A percentile compares a stretch with the other conserved stretches of the same genome.
Evolutionary conservation across 768 basidiomycete genomes (phyloP).

Genomic region (Amanita muscaria): DNA sequence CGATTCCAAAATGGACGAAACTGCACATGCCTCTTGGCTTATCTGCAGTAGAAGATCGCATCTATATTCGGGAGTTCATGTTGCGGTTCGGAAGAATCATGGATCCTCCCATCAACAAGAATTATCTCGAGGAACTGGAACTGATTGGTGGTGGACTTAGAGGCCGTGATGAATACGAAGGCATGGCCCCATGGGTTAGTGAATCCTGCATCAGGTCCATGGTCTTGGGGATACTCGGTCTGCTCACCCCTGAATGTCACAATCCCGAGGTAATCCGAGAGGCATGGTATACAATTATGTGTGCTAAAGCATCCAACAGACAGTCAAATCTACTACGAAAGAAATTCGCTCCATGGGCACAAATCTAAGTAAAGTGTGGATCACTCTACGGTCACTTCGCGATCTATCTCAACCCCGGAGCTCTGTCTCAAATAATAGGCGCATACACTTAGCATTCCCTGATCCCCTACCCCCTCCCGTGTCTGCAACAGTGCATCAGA

Average conservation of each 20-base stretch:
- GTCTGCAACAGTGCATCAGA: slow-evolving; percentile 29
- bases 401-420: slow-evolving; percentile 15
- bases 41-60: slow-evolving; percentile 46
- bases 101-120: slow-evolving; percentile 32
- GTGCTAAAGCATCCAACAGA: slow-evolving; percentile 19
- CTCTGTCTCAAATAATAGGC: neutral
- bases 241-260: slow-evolving; percentile 36
- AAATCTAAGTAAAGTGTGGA: slow-evolving; percentile 59
- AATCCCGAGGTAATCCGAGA: neutral
- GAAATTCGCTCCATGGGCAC: slow-evolving; percentile 44
- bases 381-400: slow-evolving; percentile 40
- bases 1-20: slow-evolving; percentile 45
- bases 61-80: slow-evolving; percentile 68
- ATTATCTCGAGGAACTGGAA: slow-evolving; percentile 57
- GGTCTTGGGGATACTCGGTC: slow-evolving; percentile 49
- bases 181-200: slow-evolving; percentile 49
- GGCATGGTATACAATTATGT: neutral
- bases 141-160: slow-evolving; percentile 32
- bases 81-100: slow-evolving; percentile 51
- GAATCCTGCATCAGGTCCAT: slow-evolving; percentile 58
- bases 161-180: slow-evolving; percentile 29
- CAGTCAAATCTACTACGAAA: slow-evolving; percentile 37
- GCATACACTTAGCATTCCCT: slow-evolving; percentile 31
- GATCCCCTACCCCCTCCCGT: slow-evolving; percentile 53
- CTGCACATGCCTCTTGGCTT: slow-evolving; percentile 35